Conservation (phyloP, 1,139 yeast genomes). For the Candida frijolesensis region DNA sequence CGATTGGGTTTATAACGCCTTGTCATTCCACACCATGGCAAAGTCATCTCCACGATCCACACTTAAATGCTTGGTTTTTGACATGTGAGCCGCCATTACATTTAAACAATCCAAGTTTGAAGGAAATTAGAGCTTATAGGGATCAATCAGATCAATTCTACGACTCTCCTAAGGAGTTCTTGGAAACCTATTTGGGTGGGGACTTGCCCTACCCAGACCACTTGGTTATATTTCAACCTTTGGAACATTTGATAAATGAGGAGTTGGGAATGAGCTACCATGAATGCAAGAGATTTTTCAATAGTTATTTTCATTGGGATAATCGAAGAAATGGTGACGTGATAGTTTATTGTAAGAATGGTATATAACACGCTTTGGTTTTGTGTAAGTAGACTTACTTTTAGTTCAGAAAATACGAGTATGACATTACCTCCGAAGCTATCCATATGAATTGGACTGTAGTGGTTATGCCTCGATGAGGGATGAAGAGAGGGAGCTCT, state of each 20-base stretch:
- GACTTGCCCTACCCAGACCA: conserved; percentile 43
- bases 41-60: conserved; percentile 68
- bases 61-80: conserved; percentile 63
- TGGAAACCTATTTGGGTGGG: conserved; percentile 26
- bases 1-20: conserved; percentile 85
- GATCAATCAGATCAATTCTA: conserved; percentile 90
- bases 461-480: neutral
- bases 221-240: conserved; percentile 69
- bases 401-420: neutral
- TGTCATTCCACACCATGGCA: conserved; percentile 99
- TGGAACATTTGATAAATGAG: conserved; percentile 45
- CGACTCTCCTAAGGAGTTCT: conserved; percentile 58
- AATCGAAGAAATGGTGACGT: conserved; percentile 76
- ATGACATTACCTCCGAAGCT: too few species aligned
- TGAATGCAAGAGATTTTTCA: conserved; percentile 62
- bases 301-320: conserved; percentile 88
- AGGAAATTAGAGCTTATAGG: conserved; percentile 49
- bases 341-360: conserved; percentile 47
- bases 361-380: neutral
- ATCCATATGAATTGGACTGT: neutral
- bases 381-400: neutral
- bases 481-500: neutral
- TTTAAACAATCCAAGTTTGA: conserved; percentile 20
- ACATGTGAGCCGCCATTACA: conserved; percentile 92
- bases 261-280: conserved; percentile 40